phyloP scores from a whole-genome alignment of 23 red algal genomes.

The Gracilaria domingensis region DNA sequence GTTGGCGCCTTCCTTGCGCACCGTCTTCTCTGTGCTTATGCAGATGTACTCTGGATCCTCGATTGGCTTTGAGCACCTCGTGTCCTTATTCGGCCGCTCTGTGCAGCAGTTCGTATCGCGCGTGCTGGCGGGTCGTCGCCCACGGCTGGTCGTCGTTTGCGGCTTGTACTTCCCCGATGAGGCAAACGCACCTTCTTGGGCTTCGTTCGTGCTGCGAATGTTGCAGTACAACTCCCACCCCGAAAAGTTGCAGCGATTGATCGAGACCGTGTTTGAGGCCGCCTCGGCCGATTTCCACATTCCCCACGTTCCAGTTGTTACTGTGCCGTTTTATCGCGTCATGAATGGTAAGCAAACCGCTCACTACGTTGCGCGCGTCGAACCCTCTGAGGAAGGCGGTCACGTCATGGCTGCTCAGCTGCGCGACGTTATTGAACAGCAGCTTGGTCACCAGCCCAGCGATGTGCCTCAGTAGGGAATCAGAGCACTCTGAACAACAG shows the following conservation, averaged over 20 bases:
- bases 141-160: conserved; percentile 60
- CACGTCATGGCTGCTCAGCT: conserved; percentile 50
- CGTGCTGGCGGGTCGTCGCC: conserved; percentile 31
- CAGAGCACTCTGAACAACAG: too few species aligned
- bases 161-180: conserved; percentile 73
- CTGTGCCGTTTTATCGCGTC: conserved; percentile 61
- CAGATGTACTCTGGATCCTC: conserved; percentile 21
- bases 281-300: neutral
- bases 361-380: conserved; percentile 73
- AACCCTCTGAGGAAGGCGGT: conserved; percentile 70
- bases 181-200: conserved; percentile 44
- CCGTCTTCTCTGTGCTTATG: conserved; percentile 33
- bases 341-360: conserved; percentile 59
- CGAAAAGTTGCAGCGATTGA: conserved; percentile 53
- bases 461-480: too few species aligned
- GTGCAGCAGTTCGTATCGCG: conserved; percentile 24
- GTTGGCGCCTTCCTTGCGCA: conserved; percentile 30
- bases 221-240: conserved; percentile 57
- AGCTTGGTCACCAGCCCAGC: too few species aligned
- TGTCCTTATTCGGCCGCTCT: conserved; percentile 44
- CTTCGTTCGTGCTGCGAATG: conserved; percentile 40
- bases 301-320: conserved; percentile 34
- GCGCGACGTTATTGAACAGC: conserved; percentile 11
- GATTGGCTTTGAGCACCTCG: conserved; percentile 26
- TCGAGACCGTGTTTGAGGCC: conserved; percentile 29